phyloP scores from a whole-genome alignment of 495 filamentous ascomycete species.

The Penicillium silybi region DNA sequence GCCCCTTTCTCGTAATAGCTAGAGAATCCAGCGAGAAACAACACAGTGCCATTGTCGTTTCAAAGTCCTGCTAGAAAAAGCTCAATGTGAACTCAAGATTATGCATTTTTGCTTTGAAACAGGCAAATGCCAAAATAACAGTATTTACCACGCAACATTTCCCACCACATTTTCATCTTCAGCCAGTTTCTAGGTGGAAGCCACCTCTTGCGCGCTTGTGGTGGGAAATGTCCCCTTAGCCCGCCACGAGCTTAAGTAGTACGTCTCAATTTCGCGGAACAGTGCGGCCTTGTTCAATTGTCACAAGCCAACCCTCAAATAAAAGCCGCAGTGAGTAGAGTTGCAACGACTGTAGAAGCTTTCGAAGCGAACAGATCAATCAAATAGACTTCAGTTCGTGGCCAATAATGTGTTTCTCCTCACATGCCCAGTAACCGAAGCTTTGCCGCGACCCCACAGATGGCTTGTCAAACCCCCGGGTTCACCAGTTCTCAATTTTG shows the following conservation, averaged over 20 bases:
- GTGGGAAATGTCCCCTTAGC: not conserved
- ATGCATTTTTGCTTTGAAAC: not conserved
- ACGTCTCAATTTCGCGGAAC: not conserved
- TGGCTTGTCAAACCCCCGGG: no score
- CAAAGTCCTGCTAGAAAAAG: not conserved
- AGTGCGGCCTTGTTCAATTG: no score
- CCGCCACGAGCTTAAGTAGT: not conserved
- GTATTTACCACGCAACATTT: not conserved
- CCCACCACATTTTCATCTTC: not conserved
- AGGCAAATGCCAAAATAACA: not conserved
- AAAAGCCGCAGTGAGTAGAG: no score
- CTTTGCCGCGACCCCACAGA: not conserved
- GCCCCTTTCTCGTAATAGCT: not conserved
- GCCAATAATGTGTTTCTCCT: not conserved
- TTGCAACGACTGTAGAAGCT: no score
- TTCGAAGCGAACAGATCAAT: not conserved
- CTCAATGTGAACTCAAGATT: not conserved
- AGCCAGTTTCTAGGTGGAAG: not conserved
- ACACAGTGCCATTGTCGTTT: not conserved
- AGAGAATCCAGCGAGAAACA: not conserved
- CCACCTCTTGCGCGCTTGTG: not conserved
- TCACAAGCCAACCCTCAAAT: no score
- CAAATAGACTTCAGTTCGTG: not conserved
- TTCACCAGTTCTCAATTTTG: no score
- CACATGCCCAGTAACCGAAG: not conserved